Evolutionary conservation across 306 rosid genomes (phyloP).

Genomic region (Castanospermum australe): DNA sequence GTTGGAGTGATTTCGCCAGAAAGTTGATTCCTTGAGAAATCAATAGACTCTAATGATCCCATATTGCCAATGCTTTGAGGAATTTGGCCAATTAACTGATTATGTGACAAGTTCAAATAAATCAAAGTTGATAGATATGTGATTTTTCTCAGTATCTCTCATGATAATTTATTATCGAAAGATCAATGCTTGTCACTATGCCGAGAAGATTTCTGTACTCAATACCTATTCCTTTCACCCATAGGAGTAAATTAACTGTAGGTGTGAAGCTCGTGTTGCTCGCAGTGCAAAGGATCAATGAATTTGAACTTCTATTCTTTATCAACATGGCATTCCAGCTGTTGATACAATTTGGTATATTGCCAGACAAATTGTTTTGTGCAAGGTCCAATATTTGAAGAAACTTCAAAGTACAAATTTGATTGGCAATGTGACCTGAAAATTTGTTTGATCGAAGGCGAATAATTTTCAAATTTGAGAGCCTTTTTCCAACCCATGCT

Average conservation of each 20-base stretch:
- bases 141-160: too few relatives aligned
- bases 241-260: background rate
- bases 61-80: slow-evolving; percentile 16
- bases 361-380: background rate
- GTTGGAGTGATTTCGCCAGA: slow-evolving; percentile 13
- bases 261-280: too few relatives aligned
- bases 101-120: slow-evolving; percentile 7
- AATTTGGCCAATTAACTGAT: background rate
- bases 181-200: too few relatives aligned
- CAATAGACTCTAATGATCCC: too few relatives aligned
- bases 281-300: background rate
- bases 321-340: slow-evolving; percentile 5
- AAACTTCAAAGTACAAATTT: background rate
- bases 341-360: slow-evolving; percentile 14
- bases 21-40: slow-evolving; percentile 16
- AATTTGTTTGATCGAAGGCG: slow-evolving; percentile 24
- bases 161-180: too few relatives aligned
- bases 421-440: background rate
- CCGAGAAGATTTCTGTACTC: too few relatives aligned
- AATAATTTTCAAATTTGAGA: slow-evolving; percentile 31
- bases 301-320: background rate
- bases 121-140: too few relatives aligned
- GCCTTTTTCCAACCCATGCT: too few relatives aligned
- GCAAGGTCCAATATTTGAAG: slow-evolving; percentile 8
- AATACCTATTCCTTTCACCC: too few relatives aligned